Conservation (phyloP, 108 stramenopile genomes). For the Seminavis robusta region DNA sequence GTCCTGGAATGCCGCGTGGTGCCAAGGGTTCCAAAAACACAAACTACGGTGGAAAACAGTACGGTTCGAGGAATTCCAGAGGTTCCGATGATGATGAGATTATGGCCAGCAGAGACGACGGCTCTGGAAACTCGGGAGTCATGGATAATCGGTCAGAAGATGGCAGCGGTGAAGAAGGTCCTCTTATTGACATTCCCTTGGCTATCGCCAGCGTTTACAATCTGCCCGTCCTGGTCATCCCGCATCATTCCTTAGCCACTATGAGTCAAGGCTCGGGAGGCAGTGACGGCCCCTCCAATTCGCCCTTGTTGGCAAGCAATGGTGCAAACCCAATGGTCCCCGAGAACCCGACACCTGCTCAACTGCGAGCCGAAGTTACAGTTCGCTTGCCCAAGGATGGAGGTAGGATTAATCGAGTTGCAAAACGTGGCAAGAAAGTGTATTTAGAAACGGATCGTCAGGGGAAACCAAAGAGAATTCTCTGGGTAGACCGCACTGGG, state of each 20-base stretch:
- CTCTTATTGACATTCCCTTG: constrained; percentile 42
- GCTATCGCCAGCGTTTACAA: constrained; percentile 76
- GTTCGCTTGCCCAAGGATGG: constrained; percentile 63
- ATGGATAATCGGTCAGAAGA: constrained; percentile 10
- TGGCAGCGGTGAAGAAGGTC: constrained; percentile 5
- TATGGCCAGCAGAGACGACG: neutral
- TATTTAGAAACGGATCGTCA: constrained; percentile 60
- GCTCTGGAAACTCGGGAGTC: constrained; percentile 6
- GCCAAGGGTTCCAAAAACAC: too few species aligned
- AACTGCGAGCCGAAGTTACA: constrained; percentile 54
- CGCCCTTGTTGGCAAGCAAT: constrained; percentile 24
- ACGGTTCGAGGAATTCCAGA: constrained; percentile 14
- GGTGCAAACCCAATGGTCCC: constrained; percentile 26
- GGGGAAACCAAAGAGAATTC: constrained; percentile 61
- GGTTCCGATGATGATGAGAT: constrained; percentile 1
- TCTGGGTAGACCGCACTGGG: constrained; percentile 68
- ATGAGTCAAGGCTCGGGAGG: too few species aligned
- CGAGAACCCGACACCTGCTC: constrained; percentile 37
- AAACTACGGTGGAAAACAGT: neutral
- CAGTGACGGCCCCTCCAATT: neutral
- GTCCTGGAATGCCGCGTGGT: constrained; percentile 55
- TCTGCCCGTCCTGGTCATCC: constrained; percentile 43
- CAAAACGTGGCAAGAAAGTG: constrained; percentile 23
- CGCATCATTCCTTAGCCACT: constrained; percentile 7
- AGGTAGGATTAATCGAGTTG: constrained; percentile 59